Evolutionary conservation across 192 early-diverging fungal species (phyloP).

Genomic region (Neocallimastix lanati): DNA sequence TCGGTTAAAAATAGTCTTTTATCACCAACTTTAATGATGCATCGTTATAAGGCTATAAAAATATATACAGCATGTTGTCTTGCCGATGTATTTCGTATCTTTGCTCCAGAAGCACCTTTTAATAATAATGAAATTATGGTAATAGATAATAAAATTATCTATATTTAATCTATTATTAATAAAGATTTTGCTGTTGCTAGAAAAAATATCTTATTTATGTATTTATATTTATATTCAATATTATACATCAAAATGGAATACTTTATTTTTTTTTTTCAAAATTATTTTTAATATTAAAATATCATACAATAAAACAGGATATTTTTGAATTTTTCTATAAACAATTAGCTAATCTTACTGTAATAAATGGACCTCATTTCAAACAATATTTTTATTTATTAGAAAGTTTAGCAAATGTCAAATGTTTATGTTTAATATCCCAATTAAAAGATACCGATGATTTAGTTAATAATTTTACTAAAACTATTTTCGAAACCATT

Average conservation of each 20-base stretch:
- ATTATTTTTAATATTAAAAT: neutral
- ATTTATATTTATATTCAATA: no score
- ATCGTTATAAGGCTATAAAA: slow-evolving; percentile 31
- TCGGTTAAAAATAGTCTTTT: neutral
- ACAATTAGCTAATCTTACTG: slow-evolving; percentile 48
- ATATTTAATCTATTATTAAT: no score
- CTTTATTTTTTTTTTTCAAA: no score
- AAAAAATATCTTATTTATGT: no score
- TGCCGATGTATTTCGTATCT: slow-evolving; percentile 77
- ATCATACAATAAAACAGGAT: slow-evolving; percentile 21
- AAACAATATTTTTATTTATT: slow-evolving; percentile 63
- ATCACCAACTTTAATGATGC: neutral
- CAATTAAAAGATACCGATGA: slow-evolving; percentile 62
- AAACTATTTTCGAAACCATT: slow-evolving; percentile 47
- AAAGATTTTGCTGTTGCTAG: no score
- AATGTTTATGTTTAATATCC: slow-evolving; percentile 57
- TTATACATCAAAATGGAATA: no score
- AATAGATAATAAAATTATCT: no score
- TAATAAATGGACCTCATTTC: slow-evolving; percentile 43
- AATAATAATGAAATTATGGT: slow-evolving; percentile 52
- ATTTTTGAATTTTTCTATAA: slow-evolving; percentile 70
- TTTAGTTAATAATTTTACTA: slow-evolving; percentile 51
- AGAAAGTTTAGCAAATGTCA: slow-evolving; percentile 71
- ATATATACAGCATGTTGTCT: slow-evolving; percentile 58
- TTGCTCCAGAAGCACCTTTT: slow-evolving; percentile 88